Evolutionary conservation across 495 filamentous ascomycete genomes (phyloP), one percentile per base, ranked within the genome.

Genomic region (Penicillium canescens): DNA sequence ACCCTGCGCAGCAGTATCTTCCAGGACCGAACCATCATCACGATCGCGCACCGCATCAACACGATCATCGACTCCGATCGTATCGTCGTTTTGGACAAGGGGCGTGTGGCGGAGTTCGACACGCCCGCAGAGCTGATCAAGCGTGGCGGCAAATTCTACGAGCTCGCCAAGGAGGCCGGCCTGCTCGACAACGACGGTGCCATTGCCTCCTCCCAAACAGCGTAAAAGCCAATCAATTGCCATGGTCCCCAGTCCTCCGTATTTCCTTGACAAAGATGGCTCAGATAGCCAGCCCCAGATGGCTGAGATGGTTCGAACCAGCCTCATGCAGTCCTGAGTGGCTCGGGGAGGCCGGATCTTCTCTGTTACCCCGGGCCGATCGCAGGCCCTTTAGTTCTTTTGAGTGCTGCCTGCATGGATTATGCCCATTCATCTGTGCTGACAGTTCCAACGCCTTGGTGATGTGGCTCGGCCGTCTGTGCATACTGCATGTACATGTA

Each of bases 21-120:
- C 78, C 77, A 82, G 46, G 88, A 97, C 65, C 83, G 92, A 16
- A 99, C 95, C 14, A 98, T 99, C 69, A 91, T 99, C 63, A 98
- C 95, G 1, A 96, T 98, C 63, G 94, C 94, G 43, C 94, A 98
- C 70, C 84, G 94, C 39, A 95, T 99, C 72, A 96, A 97, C 73
- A 98, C 92, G 16, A 96, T 98, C 66, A 82, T 96, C 16, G 92
- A 96, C 72, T 91, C 87, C 24, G 91, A 98, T 70, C 81, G 90
- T 20, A 91, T 98, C 48, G 83, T 96, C 37, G 92, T 98, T 39
- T 82, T 98, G 2, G 88, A 95, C 70, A 73, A 81, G 69, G 82
- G 83, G 26, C 72, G 67, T n/a, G 78, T 85, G 36, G 80, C 69
- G 44, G 82, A 85, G 59, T 85, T 83, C 57, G 82, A 84, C 61